Conservation (phyloP, 768 basidiomycete species). For the Calocybe gangraenosa region DNA sequence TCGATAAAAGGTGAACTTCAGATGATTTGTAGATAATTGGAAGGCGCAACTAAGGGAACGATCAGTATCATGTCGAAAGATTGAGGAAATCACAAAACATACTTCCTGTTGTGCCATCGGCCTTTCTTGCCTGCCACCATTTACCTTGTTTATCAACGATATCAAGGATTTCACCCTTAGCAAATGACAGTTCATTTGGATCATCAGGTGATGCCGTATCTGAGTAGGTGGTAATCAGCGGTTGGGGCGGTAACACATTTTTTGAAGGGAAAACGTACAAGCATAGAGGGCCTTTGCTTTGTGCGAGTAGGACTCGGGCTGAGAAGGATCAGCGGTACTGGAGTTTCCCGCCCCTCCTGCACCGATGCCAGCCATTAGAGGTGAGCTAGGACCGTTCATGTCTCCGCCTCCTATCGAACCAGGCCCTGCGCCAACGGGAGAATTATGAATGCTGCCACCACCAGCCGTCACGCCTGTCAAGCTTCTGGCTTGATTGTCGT, state of each 20-base stretch:
- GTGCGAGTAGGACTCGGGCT: constrained; percentile 52
- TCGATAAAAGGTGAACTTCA: constrained; percentile 28
- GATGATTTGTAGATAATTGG: constrained; percentile 81
- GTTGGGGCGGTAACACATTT: constrained; percentile 21
- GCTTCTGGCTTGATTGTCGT: constrained; percentile 32
- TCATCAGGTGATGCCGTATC: constrained; percentile 94
- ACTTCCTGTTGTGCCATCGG: constrained; percentile 77
- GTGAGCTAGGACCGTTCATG: constrained; percentile 51
- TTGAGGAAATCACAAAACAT: constrained; percentile 30
- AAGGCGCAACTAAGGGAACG: constrained; percentile 62
- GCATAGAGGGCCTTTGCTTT: constrained; percentile 88
- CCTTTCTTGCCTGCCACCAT: constrained; percentile 88
- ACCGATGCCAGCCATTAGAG: constrained; percentile 64
- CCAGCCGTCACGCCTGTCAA: constrained; percentile 32
- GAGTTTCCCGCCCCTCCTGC: constrained; percentile 39
- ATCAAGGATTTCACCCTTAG: constrained; percentile 89
- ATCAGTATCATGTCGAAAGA: constrained; percentile 6
- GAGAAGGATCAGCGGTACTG: constrained; percentile 20
- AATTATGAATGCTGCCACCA: constrained; percentile 55
- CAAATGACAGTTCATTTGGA: constrained; percentile 92
- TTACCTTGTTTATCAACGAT: constrained; percentile 91
- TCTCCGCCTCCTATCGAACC: constrained; percentile 43
- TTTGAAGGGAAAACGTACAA: constrained; percentile 42
- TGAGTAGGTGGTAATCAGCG: constrained; percentile 31
- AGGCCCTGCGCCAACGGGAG: constrained; percentile 32